Percentiles rank a stretch among this genome's conserved stretches.
Evolutionary conservation across 192 early-diverging fungal species (phyloP).

Genomic region (Anaeromyces robustus): DNA sequence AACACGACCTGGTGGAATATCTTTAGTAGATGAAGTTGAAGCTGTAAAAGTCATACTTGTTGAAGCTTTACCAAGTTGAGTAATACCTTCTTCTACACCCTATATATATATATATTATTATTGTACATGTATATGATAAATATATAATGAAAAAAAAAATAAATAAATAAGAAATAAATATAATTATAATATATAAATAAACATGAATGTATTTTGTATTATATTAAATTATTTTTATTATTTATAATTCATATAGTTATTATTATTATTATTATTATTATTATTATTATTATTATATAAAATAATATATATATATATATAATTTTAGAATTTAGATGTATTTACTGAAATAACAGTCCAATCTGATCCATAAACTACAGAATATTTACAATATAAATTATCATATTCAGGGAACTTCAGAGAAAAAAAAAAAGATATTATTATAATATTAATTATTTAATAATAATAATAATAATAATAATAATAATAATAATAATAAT

Average conservation of each 20-base stretch:
- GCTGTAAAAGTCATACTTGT: slow-evolving; percentile 6
- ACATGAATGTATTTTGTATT: too few species aligned
- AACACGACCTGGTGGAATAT: not conserved
- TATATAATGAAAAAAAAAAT: too few species aligned
- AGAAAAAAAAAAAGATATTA: not conserved
- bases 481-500: too few species aligned
- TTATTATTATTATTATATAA: too few species aligned
- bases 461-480: not conserved
- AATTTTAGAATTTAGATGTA: not conserved
- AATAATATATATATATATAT: not conserved
- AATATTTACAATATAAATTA: slow-evolving; percentile 45
- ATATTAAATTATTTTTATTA: slow-evolving; percentile 5
- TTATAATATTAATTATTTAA: not conserved
- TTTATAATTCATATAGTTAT: too few species aligned
- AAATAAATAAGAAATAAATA: too few species aligned
- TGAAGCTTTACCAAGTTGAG: slow-evolving; percentile 21
- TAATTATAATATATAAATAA: too few species aligned
- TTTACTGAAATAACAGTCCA: slow-evolving; percentile 26
- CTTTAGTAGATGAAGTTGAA: slow-evolving; percentile 7
- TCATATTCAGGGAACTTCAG: slow-evolving; percentile 28
- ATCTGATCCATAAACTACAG: slow-evolving; percentile 34
- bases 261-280: too few species aligned
- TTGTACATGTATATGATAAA: too few species aligned
- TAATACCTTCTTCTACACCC: slow-evolving; percentile 43
- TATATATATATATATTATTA: too few species aligned